phyloP scores from a whole-genome alignment of 2,329 filamentous ascomycete genomes.

The Penicillium italicum region DNA sequence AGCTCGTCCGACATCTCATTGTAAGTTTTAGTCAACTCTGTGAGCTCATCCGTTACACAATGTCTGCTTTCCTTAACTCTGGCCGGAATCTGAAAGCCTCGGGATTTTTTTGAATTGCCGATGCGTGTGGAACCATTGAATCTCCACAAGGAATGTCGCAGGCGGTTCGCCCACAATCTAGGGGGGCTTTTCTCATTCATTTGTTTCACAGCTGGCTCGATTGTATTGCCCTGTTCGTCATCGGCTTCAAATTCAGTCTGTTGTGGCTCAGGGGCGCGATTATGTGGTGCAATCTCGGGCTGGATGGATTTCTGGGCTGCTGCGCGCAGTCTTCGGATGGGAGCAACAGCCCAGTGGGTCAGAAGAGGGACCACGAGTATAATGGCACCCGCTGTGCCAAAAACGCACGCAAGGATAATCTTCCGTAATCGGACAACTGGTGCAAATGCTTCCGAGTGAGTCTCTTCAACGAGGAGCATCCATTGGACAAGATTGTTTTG shows the following conservation, averaged over 20 bases:
- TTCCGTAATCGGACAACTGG: conserved; percentile 73
- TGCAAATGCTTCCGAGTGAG: conserved; percentile 67
- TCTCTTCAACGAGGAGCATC: conserved; percentile 77
- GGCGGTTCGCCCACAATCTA: conserved; percentile 13
- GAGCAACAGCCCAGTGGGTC: conserved; percentile 75
- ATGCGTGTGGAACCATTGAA: conserved; percentile 9
- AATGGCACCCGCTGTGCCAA: conserved; percentile 73
- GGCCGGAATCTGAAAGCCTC: conserved; percentile 74
- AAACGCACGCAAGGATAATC: conserved; percentile 79
- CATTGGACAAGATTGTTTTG: conserved; percentile 69
- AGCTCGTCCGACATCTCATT: conserved; percentile 94
- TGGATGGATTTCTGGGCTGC: conserved; percentile 72
- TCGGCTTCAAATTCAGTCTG: not conserved
- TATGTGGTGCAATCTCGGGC: conserved; percentile 45
- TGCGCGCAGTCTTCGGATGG: conserved; percentile 70
- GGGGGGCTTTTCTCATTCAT: conserved; percentile 15
- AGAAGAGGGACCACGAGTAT: conserved; percentile 70
- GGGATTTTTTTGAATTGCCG: not conserved
- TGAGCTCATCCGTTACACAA: conserved; percentile 75
- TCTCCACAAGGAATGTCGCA: conserved; percentile 10
- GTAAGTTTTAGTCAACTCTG: conserved; percentile 78
- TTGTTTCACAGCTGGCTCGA: not conserved
- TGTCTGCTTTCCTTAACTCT: conserved; percentile 75
- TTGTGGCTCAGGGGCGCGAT: not conserved
- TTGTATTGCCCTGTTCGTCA: not conserved